Evolutionary conservation across 768 basidiomycete species (phyloP).

Genomic region (Lactarius akahatsu): DNA sequence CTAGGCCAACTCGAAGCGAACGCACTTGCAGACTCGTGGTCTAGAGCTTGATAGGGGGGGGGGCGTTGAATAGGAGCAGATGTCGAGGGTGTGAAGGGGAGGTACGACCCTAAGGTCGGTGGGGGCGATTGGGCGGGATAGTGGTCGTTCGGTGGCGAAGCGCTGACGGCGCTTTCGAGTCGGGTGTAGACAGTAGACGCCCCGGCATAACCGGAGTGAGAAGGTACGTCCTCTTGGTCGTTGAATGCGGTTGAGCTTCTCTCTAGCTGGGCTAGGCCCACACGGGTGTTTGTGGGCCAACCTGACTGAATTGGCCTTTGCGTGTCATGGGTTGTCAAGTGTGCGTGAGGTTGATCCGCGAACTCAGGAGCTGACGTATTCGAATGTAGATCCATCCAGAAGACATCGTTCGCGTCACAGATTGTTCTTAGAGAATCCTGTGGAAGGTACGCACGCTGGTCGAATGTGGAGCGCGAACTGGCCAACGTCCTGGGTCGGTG

Average conservation of each 20-base stretch:
- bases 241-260: background rate
- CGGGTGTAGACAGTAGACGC: background rate
- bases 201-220: background rate
- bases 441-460: background rate
- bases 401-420: background rate
- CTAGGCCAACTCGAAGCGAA: background rate
- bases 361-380: background rate
- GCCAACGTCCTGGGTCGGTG: background rate
- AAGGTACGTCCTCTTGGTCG: background rate
- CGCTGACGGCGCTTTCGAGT: background rate
- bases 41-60: background rate
- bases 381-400: constrained; percentile 1
- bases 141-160: background rate
- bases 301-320: background rate
- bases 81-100: background rate
- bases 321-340: background rate
- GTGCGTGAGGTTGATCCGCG: constrained; percentile 6
- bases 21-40: background rate
- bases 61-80: background rate
- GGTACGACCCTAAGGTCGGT: background rate
- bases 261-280: background rate
- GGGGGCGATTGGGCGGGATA: constrained; percentile 3
- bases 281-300: background rate
- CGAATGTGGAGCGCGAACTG: background rate
- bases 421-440: background rate